phyloP scores from a whole-genome alignment of 1,284 basidiomycete genomes.

The Boletus mariae region DNA sequence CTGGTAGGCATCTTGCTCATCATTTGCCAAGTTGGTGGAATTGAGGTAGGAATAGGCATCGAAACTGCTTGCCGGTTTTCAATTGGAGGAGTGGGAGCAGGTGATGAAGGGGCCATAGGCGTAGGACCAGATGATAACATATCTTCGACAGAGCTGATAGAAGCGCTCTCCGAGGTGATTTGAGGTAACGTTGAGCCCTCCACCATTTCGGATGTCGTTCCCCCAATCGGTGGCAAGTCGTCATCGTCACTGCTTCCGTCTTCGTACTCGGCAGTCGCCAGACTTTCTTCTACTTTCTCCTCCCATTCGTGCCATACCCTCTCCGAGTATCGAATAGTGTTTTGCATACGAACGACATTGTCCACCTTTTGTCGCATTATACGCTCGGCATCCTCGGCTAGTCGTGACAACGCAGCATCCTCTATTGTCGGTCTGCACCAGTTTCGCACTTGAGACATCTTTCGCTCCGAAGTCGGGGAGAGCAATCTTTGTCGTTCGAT shows the following conservation, averaged over 20 bases:
- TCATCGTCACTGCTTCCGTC: slow-evolving; percentile 41
- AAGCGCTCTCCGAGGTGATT: slow-evolving; percentile 44
- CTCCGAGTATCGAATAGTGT: slow-evolving; percentile 96
- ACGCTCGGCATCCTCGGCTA: slow-evolving; percentile 84
- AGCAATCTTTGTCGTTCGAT: slow-evolving; percentile 91
- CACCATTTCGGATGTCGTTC: slow-evolving; percentile 11
- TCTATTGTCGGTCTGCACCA: slow-evolving; percentile 86
- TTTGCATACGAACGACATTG: slow-evolving; percentile 94
- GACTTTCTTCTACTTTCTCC: slow-evolving; percentile 71
- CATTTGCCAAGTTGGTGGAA: slow-evolving; percentile 40
- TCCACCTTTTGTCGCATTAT: slow-evolving; percentile 93
- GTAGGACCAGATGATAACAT: slow-evolving; percentile 56
- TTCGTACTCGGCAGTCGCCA: slow-evolving; percentile 55
- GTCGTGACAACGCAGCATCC: slow-evolving; percentile 78
- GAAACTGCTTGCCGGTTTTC: slow-evolving; percentile 25
- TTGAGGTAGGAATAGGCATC: slow-evolving; percentile 24
- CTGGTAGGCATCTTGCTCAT: slow-evolving; percentile 62
- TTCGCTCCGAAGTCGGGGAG: slow-evolving; percentile 81
- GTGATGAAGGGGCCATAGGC: slow-evolving; percentile 62
- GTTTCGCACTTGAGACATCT: slow-evolving; percentile 73
- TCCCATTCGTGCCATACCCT: slow-evolving; percentile 98
- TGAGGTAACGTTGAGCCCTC: slow-evolving; percentile 9
- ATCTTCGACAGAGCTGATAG: slow-evolving; percentile 33
- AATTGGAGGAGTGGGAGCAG: slow-evolving; percentile 41
- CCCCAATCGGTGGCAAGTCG: slow-evolving; percentile 41